phyloP scores from a whole-genome alignment of 805 yeast species.

The Scheffersomyces amazonensis region DNA sequence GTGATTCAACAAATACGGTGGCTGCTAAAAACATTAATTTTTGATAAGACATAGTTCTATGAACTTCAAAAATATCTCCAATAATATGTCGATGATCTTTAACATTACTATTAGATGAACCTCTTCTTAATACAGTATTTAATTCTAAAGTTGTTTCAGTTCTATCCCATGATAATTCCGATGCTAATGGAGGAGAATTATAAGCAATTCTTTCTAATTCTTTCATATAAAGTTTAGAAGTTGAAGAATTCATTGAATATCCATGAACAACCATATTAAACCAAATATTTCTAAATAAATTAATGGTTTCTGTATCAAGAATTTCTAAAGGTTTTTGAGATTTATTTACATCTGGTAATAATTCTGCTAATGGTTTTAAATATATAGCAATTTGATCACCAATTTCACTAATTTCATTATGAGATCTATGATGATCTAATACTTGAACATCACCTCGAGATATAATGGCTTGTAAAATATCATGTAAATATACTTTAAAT shows the following conservation, averaged over 20 bases:
- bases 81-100: conserved; percentile 69
- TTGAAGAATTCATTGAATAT: conserved; percentile 56
- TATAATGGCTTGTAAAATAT: conserved; percentile 63
- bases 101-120: conserved; percentile 78
- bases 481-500: conserved; percentile 53
- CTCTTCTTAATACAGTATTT: conserved; percentile 86
- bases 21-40: conserved; percentile 88
- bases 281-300: conserved; percentile 86
- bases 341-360: conserved; percentile 57
- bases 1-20: conserved; percentile 69
- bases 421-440: conserved; percentile 77
- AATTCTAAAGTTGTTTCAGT: conserved; percentile 90
- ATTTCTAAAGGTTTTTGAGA: conserved; percentile 41
- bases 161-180: conserved; percentile 74
- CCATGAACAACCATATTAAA: conserved; percentile 93
- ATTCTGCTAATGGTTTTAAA: conserved; percentile 70
- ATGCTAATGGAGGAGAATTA: conserved; percentile 83
- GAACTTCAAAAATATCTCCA: conserved; percentile 48
- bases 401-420: conserved; percentile 63
- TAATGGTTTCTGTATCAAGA: conserved; percentile 48
- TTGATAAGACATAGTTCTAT: conserved; percentile 59
- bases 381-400: conserved; percentile 65
- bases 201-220: conserved; percentile 73
- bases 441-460: conserved; percentile 76
- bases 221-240: conserved; percentile 43